A percentile compares a stretch with the other conserved stretches of the same genome.
Evolutionary conservation across 2,329 filamentous ascomycete species (phyloP).

Genomic region (Dactylellina leptospora): DNA sequence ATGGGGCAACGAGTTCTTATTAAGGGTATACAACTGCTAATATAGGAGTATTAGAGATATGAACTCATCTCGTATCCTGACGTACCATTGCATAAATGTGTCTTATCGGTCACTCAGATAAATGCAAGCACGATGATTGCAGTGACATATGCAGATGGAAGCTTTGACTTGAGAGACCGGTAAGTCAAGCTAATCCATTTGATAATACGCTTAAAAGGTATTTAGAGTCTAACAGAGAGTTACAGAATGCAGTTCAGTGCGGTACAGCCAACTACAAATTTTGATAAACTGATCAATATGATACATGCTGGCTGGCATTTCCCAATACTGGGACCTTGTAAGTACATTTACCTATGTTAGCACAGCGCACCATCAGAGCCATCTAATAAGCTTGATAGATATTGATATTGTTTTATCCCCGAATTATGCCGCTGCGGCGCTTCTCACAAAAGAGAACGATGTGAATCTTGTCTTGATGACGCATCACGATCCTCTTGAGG

Average conservation of each 20-base stretch:
- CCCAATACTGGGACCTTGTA: slow-evolving; percentile 46
- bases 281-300: slow-evolving; percentile 56
- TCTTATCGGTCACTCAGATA: slow-evolving; percentile 73
- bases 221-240: too few species aligned
- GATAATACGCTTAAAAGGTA: too few species aligned
- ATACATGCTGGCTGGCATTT: slow-evolving; percentile 57
- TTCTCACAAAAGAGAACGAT: slow-evolving; percentile 62
- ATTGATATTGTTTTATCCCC: slow-evolving; percentile 64
- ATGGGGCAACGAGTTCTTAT: slow-evolving; percentile 27
- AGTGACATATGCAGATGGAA: slow-evolving; percentile 70
- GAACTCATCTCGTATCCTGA: slow-evolving; percentile 72
- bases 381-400: slow-evolving; percentile 35
- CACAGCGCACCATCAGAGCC: neutral
- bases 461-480: slow-evolving; percentile 61
- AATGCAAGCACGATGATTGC: slow-evolving; percentile 75
- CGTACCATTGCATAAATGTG: slow-evolving; percentile 67
- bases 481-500: slow-evolving; percentile 59
- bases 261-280: slow-evolving; percentile 43
- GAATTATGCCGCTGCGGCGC: slow-evolving; percentile 63
- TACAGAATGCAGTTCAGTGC: slow-evolving; percentile 51
- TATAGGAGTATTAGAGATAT: slow-evolving; percentile 65
- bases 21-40: neutral
- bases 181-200: too few species aligned
- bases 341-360: neutral
- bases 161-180: slow-evolving; percentile 62